phyloP scores from a whole-genome alignment of 345 rosid genomes.

The Citrus cavaleriei region DNA sequence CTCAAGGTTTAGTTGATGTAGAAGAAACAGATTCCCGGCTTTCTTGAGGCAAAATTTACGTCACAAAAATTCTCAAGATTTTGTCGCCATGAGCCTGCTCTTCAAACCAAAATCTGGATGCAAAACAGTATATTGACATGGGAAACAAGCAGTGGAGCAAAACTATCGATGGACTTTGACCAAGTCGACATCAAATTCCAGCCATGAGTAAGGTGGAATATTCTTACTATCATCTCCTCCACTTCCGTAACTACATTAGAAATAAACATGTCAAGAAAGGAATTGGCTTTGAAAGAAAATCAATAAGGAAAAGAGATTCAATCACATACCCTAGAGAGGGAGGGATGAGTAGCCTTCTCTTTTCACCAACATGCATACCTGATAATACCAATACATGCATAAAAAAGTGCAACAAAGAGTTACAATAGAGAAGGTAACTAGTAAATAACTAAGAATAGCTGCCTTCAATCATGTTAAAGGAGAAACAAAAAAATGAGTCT shows the following conservation, averaged over 20 bases:
- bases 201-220: conserved; percentile 74
- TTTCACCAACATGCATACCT: conserved; percentile 91
- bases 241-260: conserved; percentile 44
- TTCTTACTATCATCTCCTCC: conserved; percentile 36
- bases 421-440: background rate
- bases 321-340: conserved; percentile 72
- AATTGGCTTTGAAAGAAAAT: background rate
- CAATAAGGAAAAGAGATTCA: background rate
- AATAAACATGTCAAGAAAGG: background rate
- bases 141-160: background rate
- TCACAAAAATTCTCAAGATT: background rate
- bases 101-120: background rate
- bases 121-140: background rate
- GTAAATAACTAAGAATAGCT: background rate
- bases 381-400: background rate
- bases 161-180: conserved; percentile 41
- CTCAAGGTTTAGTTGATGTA: too few species aligned
- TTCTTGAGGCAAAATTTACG: background rate
- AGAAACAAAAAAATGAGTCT: background rate
- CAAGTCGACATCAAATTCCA: conserved; percentile 67
- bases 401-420: background rate
- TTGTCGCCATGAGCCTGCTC: background rate
- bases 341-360: conserved; percentile 70
- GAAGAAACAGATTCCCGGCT: background rate
- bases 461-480: background rate